phyloP scores from a whole-genome alignment of 441 rosid species.

The Eruca vesicaria region DNA sequence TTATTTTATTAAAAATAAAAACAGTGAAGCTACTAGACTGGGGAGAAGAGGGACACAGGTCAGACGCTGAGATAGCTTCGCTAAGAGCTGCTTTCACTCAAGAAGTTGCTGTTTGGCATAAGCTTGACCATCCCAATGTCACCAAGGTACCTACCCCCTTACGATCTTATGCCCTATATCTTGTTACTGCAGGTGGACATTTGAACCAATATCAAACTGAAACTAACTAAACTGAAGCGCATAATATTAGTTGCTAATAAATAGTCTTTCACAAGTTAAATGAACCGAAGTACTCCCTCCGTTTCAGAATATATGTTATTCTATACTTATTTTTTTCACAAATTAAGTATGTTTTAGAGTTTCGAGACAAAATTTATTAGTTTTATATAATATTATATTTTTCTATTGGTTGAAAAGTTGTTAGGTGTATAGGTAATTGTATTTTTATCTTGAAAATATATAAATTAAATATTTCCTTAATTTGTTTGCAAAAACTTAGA shows the following conservation, averaged over 20 bases:
- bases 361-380: no score
- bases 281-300: neutral
- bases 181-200: neutral
- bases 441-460: no score
- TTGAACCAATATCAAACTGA: neutral
- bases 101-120: slow-evolving; percentile 81
- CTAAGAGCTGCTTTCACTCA: slow-evolving; percentile 71
- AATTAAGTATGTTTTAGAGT: no score
- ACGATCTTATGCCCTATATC: neutral
- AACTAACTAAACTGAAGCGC: neutral
- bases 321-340: no score
- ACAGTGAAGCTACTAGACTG: slow-evolving; percentile 74
- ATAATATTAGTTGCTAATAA: neutral
- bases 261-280: neutral
- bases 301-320: no score
- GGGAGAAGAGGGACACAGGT: slow-evolving; percentile 80
- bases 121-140: slow-evolving; percentile 75
- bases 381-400: no score
- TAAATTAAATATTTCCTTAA: no score
- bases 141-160: slow-evolving; percentile 45
- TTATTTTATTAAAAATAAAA: neutral
- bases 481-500: no score
- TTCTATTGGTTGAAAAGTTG: no score
- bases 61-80: slow-evolving; percentile 70
- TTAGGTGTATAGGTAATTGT: no score